Evolutionary conservation across 2,329 filamentous ascomycete species (phyloP), one percentile per base, ranked within the genome.

Genomic region (Pyrenochaeta sp.): DNA sequence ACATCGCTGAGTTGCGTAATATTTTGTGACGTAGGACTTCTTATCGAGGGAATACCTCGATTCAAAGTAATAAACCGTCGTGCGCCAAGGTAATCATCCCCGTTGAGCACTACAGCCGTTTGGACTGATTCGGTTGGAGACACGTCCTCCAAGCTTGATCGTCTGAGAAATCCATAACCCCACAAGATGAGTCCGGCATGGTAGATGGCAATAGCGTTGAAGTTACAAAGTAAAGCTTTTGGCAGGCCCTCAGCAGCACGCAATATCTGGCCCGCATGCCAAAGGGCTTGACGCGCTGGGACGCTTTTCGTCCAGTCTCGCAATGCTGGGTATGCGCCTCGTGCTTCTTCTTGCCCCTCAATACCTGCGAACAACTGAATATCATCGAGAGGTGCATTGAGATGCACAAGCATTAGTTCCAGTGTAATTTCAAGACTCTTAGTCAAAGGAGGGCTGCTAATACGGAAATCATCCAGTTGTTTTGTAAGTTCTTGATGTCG

Each of bases 111-210:
- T 60, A 75, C 44, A 18, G 54, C 23, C 14, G 54, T 40, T 7
- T 53, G 50, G 9, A 49, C 27, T 48, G 42, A 33, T 10, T 64
- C 56, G 1, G 57, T 48, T 3, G 74, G 75, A n/a, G 77, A 75
- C 18, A 68, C 68, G 45, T 57, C 67, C 27, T 61, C 67, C 31
- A 69, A 44, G 17, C 57, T 31, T 3, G 60, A 62, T 33, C 74
- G 74, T 12, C 74, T 75, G 45, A 80, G 71, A 42, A 90, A 83
- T 0, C 87, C 87, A 60, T 88, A 90, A 0, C 84, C 83, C 90
- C 90, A 92, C 35, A 91, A 77, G 0, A 85, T 84, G 4, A 92
- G 77, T 11, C 83, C 82, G 3, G 87, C 87, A 67, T 91, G 88
- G 66, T 90, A 89, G 0, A 90, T 82, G 0, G 84, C 86, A 6